Evolutionary conservation across 164 flowering plant genomes (phyloP).

Genomic region (Nymphaea colorata): DNA sequence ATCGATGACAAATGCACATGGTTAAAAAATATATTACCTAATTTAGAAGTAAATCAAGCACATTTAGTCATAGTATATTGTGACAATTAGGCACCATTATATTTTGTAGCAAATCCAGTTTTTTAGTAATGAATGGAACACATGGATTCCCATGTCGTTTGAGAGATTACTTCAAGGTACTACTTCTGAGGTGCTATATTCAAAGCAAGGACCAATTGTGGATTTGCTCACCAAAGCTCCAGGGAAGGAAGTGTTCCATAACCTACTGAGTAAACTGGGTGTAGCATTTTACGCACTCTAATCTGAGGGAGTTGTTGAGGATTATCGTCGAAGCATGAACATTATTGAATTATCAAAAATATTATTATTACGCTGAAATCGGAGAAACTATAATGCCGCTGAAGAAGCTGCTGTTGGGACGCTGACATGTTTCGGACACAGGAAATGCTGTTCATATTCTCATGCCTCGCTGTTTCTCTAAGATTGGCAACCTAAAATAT

Average conservation of each 20-base stretch:
- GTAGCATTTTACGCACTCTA: neutral
- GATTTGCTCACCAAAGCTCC: neutral
- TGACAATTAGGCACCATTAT: neutral
- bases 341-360: too few species aligned
- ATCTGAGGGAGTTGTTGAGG: neutral
- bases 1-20: neutral
- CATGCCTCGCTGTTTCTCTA: too few species aligned
- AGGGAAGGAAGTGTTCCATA: neutral
- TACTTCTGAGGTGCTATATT: neutral
- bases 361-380: too few species aligned
- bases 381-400: too few species aligned
- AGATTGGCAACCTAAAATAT: too few species aligned
- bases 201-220: neutral
- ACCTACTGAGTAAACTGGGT: neutral
- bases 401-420: too few species aligned
- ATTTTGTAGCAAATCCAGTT: neutral
- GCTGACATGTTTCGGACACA: too few species aligned
- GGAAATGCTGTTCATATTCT: too few species aligned
- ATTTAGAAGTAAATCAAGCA: neutral
- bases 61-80: neutral
- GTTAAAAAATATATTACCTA: neutral
- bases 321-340: too few species aligned
- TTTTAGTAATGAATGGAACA: neutral
- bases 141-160: neutral
- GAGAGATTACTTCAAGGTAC: neutral